A percentile compares a stretch with the other conserved stretches of the same genome.
Conservation (phyloP, 2,329 filamentous ascomycete species). For the Phialophora tarda region DNA sequence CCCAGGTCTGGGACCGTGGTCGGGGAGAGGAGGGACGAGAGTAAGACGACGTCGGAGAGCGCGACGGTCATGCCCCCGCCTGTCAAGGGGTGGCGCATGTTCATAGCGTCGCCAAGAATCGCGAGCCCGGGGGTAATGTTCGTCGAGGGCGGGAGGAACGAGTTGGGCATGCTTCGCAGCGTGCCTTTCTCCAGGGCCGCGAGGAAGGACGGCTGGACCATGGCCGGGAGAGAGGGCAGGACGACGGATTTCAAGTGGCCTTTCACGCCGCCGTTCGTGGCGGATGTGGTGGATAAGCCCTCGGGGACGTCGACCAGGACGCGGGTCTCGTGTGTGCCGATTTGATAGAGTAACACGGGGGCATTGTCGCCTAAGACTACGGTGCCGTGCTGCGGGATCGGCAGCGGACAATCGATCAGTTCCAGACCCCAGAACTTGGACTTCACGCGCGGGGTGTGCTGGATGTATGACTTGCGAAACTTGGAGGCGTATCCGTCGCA, state of each 20-base stretch:
- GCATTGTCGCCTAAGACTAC: conserved; percentile 79
- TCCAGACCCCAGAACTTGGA: conserved; percentile 95
- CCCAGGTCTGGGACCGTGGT: conserved; percentile 70
- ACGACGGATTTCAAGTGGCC: conserved; percentile 81
- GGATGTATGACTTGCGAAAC: conserved; percentile 81
- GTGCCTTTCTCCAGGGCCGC: conserved; percentile 77
- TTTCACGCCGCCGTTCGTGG: conserved; percentile 79
- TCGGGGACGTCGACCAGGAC: conserved; percentile 87
- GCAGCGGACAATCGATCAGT: conserved; percentile 83
- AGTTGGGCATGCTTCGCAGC: conserved; percentile 93
- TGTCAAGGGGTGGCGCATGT: conserved; percentile 98
- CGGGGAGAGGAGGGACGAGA: conserved; percentile 75
- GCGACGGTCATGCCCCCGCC: conserved; percentile 98
- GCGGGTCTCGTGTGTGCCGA: conserved; percentile 91
- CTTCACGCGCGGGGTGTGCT: conserved; percentile 69
- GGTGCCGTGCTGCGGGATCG: conserved; percentile 77
- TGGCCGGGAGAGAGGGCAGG: conserved; percentile 74
- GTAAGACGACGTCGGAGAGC: conserved; percentile 84
- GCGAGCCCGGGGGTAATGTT: conserved; percentile 74
- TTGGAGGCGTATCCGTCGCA: conserved; percentile 92
- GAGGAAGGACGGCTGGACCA: conserved; percentile 74
- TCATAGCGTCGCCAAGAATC: conserved; percentile 90
- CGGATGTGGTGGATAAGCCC: conserved; percentile 72
- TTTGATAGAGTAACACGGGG: conserved; percentile 93
- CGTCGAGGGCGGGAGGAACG: conserved; percentile 81